These are phyloP conservation scores for Cladophialophora carrionii DNA, from an alignment of 2,329 filamentous ascomycete genomes.

Conservation along the genomic window DNA sequence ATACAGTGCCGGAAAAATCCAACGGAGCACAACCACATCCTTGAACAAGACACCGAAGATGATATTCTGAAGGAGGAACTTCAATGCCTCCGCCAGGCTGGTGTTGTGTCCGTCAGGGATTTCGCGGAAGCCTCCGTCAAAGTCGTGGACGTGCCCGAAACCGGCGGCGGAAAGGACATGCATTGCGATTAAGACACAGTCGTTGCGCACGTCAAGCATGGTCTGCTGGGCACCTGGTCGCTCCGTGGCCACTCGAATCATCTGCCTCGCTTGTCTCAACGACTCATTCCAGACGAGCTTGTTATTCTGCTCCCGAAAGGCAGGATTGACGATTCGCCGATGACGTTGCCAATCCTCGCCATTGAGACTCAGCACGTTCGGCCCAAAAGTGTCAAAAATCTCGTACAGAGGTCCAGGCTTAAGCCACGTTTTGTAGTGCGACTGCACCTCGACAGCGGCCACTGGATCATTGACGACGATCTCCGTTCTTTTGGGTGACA, in stretches of 20 bases:
- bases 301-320: slow-evolving; percentile 52
- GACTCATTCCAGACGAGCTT: slow-evolving; percentile 47
- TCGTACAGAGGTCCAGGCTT: slow-evolving; percentile 28
- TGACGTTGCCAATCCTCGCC: slow-evolving; percentile 50
- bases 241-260: slow-evolving; percentile 36
- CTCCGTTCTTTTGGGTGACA: slow-evolving; percentile 25
- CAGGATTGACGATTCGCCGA: slow-evolving; percentile 48
- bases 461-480: slow-evolving; percentile 29
- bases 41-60: slow-evolving; percentile 22
- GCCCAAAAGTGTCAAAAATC: slow-evolving; percentile 32
- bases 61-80: slow-evolving; percentile 35
- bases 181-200: slow-evolving; percentile 44
- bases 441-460: slow-evolving; percentile 21
- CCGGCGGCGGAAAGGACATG: slow-evolving; percentile 47
- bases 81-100: slow-evolving; percentile 39
- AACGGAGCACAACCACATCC: slow-evolving; percentile 35
- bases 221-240: neutral
- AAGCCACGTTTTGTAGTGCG: slow-evolving; percentile 27
- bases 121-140: slow-evolving; percentile 21
- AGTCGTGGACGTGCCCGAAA: slow-evolving; percentile 41
- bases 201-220: slow-evolving; percentile 38
- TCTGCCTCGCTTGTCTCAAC: slow-evolving; percentile 41
- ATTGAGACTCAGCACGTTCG: slow-evolving; percentile 28
- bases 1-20: slow-evolving; percentile 38
- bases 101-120: slow-evolving; percentile 34